Evolutionary conservation across 1,284 basidiomycete species (phyloP).

Genomic region (Schizopora paradoxa): DNA sequence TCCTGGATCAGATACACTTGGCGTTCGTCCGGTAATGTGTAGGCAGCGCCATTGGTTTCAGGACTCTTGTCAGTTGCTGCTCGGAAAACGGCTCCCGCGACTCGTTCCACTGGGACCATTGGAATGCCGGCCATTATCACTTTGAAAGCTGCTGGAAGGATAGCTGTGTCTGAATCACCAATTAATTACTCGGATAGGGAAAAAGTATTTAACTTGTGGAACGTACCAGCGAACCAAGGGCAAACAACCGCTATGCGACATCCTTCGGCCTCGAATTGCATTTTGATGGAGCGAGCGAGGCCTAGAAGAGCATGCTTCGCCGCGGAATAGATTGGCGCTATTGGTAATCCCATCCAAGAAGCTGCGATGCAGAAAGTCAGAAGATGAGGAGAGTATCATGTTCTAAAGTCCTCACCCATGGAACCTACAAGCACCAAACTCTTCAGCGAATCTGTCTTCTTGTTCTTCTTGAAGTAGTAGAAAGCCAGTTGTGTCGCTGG

Average conservation of each 20-base stretch:
- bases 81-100: conserved; percentile 48
- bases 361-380: conserved; percentile 31
- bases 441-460: conserved; percentile 34
- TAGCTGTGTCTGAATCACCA: conserved; percentile 38
- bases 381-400: conserved; percentile 9
- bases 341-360: conserved; percentile 44
- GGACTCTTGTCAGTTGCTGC: conserved; percentile 45
- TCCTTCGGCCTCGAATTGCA: conserved; percentile 30
- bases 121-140: conserved; percentile 48
- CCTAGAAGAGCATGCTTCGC: conserved; percentile 52
- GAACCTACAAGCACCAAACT: conserved; percentile 51
- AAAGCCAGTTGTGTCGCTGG: conserved; percentile 44
- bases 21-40: conserved; percentile 45
- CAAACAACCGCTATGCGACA: conserved; percentile 47
- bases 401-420: conserved; percentile 35
- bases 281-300: conserved; percentile 44
- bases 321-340: conserved; percentile 41
- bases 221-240: conserved; percentile 47
- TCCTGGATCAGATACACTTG: conserved; percentile 42
- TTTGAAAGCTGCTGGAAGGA: conserved; percentile 37
- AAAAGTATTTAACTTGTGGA: not conserved
- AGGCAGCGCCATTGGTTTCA: conserved; percentile 41
- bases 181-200: conserved; percentile 9
- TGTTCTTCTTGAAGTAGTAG: conserved; percentile 42
- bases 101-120: conserved; percentile 40